Evolutionary conservation across 176 grass and related monocot species (phyloP).

Genomic region (Phoenix roebelenii): DNA sequence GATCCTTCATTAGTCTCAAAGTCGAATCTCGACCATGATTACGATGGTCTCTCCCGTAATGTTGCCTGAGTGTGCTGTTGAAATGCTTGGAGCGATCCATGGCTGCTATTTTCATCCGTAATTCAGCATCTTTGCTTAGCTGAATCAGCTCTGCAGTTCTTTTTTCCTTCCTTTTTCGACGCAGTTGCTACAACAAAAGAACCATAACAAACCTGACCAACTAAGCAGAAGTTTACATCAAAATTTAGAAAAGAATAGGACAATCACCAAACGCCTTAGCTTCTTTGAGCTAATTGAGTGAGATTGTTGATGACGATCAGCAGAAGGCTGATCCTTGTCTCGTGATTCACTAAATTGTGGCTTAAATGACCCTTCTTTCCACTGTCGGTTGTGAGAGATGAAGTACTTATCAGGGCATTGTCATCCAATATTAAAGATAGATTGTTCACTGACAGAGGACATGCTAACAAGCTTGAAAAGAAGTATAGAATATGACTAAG

Average conservation of each 20-base stretch:
- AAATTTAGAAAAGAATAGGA: background rate
- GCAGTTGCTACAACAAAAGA: constrained; percentile 7
- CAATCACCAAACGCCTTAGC: constrained; percentile 7
- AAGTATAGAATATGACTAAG: too few species aligned
- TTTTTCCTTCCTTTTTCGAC: constrained; percentile 2
- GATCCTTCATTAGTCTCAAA: constrained; percentile 19
- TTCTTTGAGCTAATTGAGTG: constrained; percentile 4
- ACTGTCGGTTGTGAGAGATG: too few species aligned
- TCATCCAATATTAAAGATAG: too few species aligned
- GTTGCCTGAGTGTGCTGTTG: background rate
- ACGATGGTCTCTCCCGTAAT: constrained; percentile 7
- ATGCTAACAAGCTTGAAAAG: too few species aligned
- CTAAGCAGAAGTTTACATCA: background rate
- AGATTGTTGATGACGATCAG: background rate
- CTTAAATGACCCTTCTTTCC: too few species aligned
- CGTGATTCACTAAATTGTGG: background rate
- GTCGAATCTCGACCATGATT: background rate
- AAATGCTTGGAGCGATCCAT: constrained; percentile 12
- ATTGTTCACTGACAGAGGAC: too few species aligned
- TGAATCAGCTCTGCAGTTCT: constrained; percentile 12
- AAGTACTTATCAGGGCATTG: too few species aligned
- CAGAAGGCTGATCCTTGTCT: constrained; percentile 1
- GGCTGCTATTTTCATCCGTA: constrained; percentile 13
- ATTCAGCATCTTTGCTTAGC: constrained; percentile 20
- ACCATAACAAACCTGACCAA: background rate